Evolutionary conservation across 108 stramenopile genomes (phyloP), one percentile per base, ranked within the genome.

Genomic region (Cyclostephanos invisitatus): DNA sequence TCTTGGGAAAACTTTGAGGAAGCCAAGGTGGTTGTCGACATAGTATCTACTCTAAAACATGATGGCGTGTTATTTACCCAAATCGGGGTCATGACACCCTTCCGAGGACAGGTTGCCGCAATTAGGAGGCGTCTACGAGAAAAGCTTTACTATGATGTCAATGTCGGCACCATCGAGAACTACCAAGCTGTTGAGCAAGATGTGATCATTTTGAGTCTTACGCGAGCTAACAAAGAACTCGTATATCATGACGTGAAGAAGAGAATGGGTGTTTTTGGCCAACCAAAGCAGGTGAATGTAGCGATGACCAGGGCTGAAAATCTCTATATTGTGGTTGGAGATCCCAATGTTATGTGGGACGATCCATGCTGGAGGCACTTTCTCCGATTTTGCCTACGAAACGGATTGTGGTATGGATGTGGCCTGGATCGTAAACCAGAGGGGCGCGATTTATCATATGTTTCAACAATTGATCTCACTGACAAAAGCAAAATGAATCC

Each of bases 101-200:
- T 86, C 68, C 85, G 90, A 27, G 88, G 83, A 7, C 90, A 91
- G 72, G 90, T 88, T 27, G 82, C 81, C 10, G 42, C 78, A 25
- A 87, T 91, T 42, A 83, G 90, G 60, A 68, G 66, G 10, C 54
- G 68, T 10, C 82, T 89, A 24, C 85, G 90, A 40, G 51, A 70
- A 0, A 50, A 35, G 60, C 40, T 64, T 55, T 75, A 82, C 55
- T 71, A 75, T 20, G 78, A 73, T 48, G 87, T 91, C 38, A 78
- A 78, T 62, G 90, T 91, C 22, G 90, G 90, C 14, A 88, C 84
- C 12, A 82, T 87, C 17, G 87, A 91, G 60, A 87, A 91, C 76
- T 91, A 82, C 63, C 90, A 91, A 63, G 88, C 86, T 3, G 88
- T 89, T 32, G 90, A 91, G 78, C 81, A 86, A 38, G 72, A 84